Evolutionary conservation across 179 eudicot species (phyloP).

Genomic region (Kewa caespitosa): DNA sequence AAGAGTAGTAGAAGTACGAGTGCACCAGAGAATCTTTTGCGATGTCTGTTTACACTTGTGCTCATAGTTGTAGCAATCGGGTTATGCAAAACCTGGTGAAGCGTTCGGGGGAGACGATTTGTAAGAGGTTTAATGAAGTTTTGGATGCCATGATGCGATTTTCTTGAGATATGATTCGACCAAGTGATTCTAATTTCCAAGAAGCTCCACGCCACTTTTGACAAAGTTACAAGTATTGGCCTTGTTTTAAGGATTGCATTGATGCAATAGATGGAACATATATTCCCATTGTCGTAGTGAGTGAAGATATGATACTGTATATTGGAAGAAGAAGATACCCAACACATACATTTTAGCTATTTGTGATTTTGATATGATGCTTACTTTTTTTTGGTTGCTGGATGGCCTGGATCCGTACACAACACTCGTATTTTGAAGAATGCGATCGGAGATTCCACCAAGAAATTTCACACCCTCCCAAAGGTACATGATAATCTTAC

Average conservation of each 20-base stretch:
- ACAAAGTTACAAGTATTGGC: conserved; percentile 4
- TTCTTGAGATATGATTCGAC: not conserved
- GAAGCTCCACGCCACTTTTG: not conserved
- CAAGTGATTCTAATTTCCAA: not conserved
- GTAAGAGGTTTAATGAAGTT: not conserved
- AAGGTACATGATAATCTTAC: not conserved
- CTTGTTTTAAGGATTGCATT: not conserved
- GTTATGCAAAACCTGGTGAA: not conserved
- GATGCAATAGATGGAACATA: not conserved
- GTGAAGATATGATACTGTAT: not conserved
- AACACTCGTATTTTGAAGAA: not conserved
- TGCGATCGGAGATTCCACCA: not conserved
- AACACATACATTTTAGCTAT: not conserved
- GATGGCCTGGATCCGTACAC: not conserved
- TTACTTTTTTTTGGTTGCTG: not conserved
- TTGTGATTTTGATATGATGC: not conserved
- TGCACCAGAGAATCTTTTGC: not conserved
- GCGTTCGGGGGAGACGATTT: not conserved
- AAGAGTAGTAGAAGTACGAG: not conserved
- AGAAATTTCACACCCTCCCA: not conserved
- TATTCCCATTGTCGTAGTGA: not conserved
- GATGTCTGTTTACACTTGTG: not conserved
- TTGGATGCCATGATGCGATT: not conserved
- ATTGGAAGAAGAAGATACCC: not conserved
- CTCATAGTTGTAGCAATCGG: too few relatives aligned